A percentile compares a stretch with the other conserved stretches of the same genome.
These are phyloP conservation scores for Clohesyomyces aquaticus DNA, from an alignment of 495 filamentous ascomycete genomes.

Conservation along the genomic window DNA sequence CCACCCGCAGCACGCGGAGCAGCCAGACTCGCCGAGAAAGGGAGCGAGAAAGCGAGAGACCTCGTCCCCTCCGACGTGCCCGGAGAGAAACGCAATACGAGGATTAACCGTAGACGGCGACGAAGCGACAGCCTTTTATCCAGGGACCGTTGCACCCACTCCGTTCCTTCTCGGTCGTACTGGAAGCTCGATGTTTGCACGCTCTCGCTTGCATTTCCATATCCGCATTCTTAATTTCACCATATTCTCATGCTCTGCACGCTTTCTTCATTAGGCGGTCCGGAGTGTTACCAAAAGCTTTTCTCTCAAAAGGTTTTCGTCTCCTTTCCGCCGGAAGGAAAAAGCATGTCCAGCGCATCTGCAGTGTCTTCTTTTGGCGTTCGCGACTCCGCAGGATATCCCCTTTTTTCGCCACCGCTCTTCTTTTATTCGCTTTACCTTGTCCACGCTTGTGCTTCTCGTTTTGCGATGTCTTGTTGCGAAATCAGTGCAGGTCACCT, in stretches of 20 bases:
- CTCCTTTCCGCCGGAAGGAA: constrained; percentile 22
- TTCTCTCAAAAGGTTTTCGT: constrained; percentile 25
- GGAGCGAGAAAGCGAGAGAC: no score
- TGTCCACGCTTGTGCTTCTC: constrained; percentile 12
- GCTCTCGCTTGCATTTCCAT: constrained; percentile 13
- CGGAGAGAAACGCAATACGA: constrained; percentile 19
- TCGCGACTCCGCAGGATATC: constrained; percentile 19
- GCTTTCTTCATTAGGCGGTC: constrained; percentile 35
- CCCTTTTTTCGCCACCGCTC: not conserved
- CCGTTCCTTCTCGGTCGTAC: not conserved
- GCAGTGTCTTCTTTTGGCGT: constrained; percentile 8
- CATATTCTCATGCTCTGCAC: not conserved
- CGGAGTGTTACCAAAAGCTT: constrained; percentile 34
- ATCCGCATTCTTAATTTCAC: constrained; percentile 7
- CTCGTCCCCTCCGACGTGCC: constrained; percentile 1
- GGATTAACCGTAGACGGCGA: not conserved
- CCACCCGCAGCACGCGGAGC: constrained; percentile 27
- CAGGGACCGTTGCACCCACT: not conserved
- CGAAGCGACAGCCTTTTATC: not conserved
- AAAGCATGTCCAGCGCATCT: constrained; percentile 27
- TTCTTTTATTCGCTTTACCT: constrained; percentile 3
- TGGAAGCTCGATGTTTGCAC: not conserved
- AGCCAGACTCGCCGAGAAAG: constrained; percentile 15
- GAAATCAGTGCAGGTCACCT: constrained; percentile 30
- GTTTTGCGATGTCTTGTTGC: constrained; percentile 11